Evolutionary conservation across 2,329 filamentous ascomycete genomes (phyloP).

Genomic region (Coniochaeta hoffmannii): DNA sequence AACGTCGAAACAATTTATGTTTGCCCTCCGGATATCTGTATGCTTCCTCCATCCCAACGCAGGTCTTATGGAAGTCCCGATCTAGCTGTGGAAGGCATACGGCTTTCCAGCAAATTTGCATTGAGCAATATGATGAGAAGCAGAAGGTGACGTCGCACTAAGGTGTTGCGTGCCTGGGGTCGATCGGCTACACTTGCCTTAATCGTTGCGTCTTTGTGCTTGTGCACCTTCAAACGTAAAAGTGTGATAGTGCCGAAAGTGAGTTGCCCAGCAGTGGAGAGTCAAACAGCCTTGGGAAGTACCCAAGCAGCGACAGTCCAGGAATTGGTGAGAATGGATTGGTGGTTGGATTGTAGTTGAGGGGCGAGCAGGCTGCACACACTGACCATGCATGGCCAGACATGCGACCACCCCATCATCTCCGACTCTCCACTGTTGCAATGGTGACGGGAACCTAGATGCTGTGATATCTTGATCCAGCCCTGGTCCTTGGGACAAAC

Average conservation of each 20-base stretch:
- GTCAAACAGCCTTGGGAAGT: background rate
- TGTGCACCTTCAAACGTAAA: background rate
- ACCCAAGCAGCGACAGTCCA: background rate
- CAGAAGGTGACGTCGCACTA: background rate
- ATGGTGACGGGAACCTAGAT: background rate
- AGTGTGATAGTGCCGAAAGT: background rate
- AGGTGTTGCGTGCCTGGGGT: background rate
- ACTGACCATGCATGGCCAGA: background rate
- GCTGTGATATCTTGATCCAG: background rate
- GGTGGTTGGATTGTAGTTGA: background rate
- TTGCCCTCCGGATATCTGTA: background rate
- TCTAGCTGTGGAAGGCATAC: background rate
- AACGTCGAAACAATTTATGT: background rate
- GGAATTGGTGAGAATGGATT: background rate
- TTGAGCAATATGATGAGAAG: background rate
- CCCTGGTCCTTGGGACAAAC: background rate
- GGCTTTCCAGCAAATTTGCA: background rate
- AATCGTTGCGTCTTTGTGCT: background rate
- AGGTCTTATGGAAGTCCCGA: background rate
- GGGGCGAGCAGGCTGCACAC: background rate
- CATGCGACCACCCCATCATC: background rate
- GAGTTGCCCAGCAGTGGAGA: background rate
- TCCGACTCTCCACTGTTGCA: background rate
- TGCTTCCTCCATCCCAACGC: background rate
- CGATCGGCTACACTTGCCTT: background rate